These are phyloP conservation scores for Plantago coronopus DNA, from an alignment of 305 asterid species.

Conservation along the genomic window DNA sequence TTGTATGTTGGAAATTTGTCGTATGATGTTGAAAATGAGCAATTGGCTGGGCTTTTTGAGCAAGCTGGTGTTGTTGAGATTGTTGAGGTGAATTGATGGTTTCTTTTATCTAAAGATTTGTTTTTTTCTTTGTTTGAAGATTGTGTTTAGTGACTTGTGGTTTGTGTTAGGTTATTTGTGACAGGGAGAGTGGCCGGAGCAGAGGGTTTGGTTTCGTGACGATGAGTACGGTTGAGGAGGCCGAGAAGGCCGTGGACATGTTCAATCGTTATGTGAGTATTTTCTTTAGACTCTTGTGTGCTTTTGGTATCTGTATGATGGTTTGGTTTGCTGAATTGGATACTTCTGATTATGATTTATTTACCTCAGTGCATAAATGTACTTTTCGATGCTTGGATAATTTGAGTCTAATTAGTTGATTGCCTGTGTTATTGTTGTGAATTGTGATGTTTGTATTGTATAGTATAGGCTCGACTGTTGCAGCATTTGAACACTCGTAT, in stretches of 20 bases:
- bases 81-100: constrained; percentile 44
- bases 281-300: too few species aligned
- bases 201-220: constrained; percentile 92
- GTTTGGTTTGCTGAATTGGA: too few species aligned
- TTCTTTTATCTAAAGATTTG: not conserved
- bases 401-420: too few species aligned
- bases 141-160: not conserved
- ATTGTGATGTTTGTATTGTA: too few species aligned
- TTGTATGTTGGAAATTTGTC: constrained; percentile 87
- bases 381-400: too few species aligned
- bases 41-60: constrained; percentile 62
- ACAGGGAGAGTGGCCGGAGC: constrained; percentile 75
- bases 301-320: too few species aligned
- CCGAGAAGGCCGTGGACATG: constrained; percentile 78
- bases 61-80: constrained; percentile 86
- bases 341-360: too few species aligned
- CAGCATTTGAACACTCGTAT: too few species aligned
- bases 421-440: too few species aligned
- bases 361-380: too few species aligned
- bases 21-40: constrained; percentile 60
- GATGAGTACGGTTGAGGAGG: constrained; percentile 83
- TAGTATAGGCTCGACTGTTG: too few species aligned
- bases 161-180: constrained; percentile 58
- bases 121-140: not conserved
- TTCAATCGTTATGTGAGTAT: constrained; percentile 74